Percentiles rank a stretch among this genome's conserved stretches.
Conservation (phyloP, 2,329 filamentous ascomycete genomes). For the Xylariaceae sp. region DNA sequence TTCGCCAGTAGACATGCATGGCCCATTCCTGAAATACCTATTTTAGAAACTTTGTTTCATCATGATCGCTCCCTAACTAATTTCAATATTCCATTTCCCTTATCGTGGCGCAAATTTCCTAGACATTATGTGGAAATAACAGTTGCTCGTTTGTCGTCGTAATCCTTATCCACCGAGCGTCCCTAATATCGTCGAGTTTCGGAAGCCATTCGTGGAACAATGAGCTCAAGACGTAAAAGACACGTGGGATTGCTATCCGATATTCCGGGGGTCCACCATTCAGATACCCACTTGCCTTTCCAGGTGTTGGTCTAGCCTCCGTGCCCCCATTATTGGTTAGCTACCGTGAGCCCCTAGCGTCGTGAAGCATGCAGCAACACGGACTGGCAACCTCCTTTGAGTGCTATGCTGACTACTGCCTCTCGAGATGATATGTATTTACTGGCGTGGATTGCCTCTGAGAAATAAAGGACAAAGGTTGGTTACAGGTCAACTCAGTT, state of each 20-base stretch:
- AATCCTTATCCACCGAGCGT: background rate
- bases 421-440: slow-evolving; percentile 10
- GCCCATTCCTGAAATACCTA: no score
- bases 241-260: slow-evolving; percentile 8
- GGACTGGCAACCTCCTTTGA: slow-evolving; percentile 26
- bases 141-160: no score
- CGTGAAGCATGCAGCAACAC: slow-evolving; percentile 12
- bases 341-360: background rate
- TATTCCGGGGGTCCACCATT: slow-evolving; percentile 3
- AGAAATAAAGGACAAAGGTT: no score
- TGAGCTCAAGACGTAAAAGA: background rate
- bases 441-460: slow-evolving; percentile 4
- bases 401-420: background rate
- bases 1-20: no score
- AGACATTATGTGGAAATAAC: no score
- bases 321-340: slow-evolving; percentile 28
- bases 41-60: no score
- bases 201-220: slow-evolving; percentile 23
- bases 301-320: slow-evolving; percentile 20
- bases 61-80: no score
- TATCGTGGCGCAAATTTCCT: no score
- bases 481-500: slow-evolving; percentile 2
- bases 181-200: slow-evolving; percentile 6
- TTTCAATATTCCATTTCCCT: no score
- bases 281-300: slow-evolving; percentile 22